Evolutionary conservation across 2,329 filamentous ascomycete species (phyloP), one percentile per base, ranked within the genome.

Genomic region (Diatrype stigma): DNA sequence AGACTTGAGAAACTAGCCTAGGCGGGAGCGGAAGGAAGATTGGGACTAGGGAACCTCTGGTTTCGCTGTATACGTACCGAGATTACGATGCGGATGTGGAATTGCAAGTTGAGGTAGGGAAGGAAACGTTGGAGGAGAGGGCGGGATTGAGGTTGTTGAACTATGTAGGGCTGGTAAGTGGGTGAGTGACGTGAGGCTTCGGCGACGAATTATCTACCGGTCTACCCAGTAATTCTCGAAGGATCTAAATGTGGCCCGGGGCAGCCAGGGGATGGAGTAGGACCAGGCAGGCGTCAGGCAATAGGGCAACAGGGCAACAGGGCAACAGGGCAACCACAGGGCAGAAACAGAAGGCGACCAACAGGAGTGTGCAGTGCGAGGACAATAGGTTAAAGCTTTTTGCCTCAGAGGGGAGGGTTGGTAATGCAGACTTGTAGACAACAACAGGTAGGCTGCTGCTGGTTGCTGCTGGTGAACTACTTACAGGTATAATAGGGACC

Each of bases 1-100:
- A 45, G 40, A 35, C 11, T 48, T 35, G n/a, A 34, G 32, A 50
- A 51, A 50, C 53, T 56, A 59, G 57, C 4, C 19, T 23, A 44
- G 14, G 40, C 12, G 19, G 16, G 21, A 44, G 40, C 23, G 22
- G 22, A 19, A 44, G 26, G 40, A n/a, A 40, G 17, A 17, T n/a
- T n/a, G n/a, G n/a, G n/a, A n/a, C n/a, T n/a, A n/a, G n/a, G n/a
- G n/a, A n/a, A n/a, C n/a, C n/a, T n/a, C 37, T 22, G n/a, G 19
- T 40, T 5, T 30, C 5, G 5, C 34, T 37, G 34, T 37, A 12
- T 16, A 37, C 34, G 12, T 37, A 17, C 34, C 12, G 16, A 37
- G 34, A 17, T 17, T 37, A 17, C 14, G 34, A 17, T 17, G 14
- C n/a, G 34, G 16, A 37, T 37, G 34, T 4, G n/a, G 6, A 12